Conservation (phyloP, 2,329 filamentous ascomycete species). For the Dichotomopilus funicola region DNA sequence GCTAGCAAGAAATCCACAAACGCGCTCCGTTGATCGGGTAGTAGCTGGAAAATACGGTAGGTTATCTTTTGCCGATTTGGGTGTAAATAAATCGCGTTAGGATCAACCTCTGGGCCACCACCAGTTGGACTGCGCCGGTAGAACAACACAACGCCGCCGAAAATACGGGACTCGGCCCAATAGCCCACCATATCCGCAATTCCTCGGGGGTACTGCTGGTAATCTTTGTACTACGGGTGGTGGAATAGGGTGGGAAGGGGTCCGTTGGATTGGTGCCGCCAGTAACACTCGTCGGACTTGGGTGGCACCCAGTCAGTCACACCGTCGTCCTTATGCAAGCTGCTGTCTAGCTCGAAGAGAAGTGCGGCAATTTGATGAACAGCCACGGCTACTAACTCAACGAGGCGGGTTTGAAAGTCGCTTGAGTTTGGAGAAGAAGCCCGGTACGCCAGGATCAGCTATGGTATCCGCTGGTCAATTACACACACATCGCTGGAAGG, state of each 20-base stretch:
- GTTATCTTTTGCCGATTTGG: neutral
- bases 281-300: neutral
- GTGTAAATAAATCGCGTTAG: neutral
- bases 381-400: constrained; percentile 19
- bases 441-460: constrained; percentile 11
- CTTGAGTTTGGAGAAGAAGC: constrained; percentile 8
- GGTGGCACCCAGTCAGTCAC: constrained; percentile 6
- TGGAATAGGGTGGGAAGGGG: constrained; percentile 18
- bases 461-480: neutral
- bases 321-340: constrained; percentile 11
- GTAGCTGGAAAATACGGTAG: constrained; percentile 9
- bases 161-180: neutral
- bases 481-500: neutral
- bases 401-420: constrained; percentile 17
- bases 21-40: neutral
- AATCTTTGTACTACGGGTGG: constrained; percentile 15
- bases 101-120: neutral
- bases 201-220: constrained; percentile 2
- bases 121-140: neutral
- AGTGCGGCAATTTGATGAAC: constrained; percentile 21
- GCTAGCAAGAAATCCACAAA: constrained; percentile 7
- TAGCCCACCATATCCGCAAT: neutral
- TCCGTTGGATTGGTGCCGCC: neutral
- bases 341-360: constrained; percentile 11
- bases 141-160: neutral